These are phyloP conservation scores for Suhomyces xylopsoci DNA, from an alignment of 805 yeast species.

Conservation along the genomic window DNA sequence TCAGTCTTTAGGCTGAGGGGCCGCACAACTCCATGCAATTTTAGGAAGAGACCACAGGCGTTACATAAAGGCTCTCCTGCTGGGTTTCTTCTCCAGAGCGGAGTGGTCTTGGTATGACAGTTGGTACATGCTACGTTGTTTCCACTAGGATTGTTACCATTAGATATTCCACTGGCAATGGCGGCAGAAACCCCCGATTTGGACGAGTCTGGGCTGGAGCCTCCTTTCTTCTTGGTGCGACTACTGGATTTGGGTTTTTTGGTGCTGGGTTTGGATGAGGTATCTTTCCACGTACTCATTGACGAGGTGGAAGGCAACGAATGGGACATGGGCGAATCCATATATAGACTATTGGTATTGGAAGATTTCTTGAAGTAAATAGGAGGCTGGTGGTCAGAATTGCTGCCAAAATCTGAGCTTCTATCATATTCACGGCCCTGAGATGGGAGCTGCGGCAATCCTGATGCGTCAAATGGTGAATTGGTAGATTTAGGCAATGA, in stretches of 20 bases:
- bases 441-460: conserved; percentile 1
- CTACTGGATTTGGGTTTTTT: conserved; percentile 5
- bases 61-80: conserved; percentile 92
- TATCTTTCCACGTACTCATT: conserved; percentile 1
- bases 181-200: not conserved
- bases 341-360: not conserved
- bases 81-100: conserved; percentile 91
- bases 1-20: conserved; percentile 90
- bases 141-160: not conserved
- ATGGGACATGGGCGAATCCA: conserved; percentile 1
- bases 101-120: conserved; percentile 90
- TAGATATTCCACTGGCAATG: not conserved
- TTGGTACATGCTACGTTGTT: conserved; percentile 59
- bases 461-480: not conserved
- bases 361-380: not conserved
- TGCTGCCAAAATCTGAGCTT: not conserved
- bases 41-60: conserved; percentile 92
- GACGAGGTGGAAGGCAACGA: conserved; percentile 7
- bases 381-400: not conserved
- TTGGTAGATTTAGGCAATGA: conserved; percentile 1
- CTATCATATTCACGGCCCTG: not conserved
- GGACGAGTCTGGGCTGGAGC: not conserved
- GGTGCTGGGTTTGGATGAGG: conserved; percentile 1
- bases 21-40: conserved; percentile 91
- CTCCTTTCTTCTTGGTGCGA: conserved; percentile 6